Conservation (phyloP, 1,284 basidiomycete species). For the Microbotryum violaceum region DNA sequence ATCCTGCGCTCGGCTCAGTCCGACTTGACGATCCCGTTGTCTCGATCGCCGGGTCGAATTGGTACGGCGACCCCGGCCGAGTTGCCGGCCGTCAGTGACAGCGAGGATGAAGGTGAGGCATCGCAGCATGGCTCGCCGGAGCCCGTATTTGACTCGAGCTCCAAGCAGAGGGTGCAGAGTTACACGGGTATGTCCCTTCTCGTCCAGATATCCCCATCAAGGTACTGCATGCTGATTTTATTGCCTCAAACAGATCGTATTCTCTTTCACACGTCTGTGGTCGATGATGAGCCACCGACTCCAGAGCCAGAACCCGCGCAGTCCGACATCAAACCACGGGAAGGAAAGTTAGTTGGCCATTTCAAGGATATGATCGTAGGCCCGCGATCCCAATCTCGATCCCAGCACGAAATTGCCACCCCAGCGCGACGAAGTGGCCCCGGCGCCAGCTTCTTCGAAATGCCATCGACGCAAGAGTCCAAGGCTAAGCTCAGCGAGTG, state of each 20-base stretch:
- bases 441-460: too few species aligned
- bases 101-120: not conserved
- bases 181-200: constrained; percentile 22
- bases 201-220: not conserved
- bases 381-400: too few species aligned
- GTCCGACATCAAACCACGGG: not conserved
- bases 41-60: not conserved
- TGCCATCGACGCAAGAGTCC: too few species aligned
- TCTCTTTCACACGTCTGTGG: constrained; percentile 17
- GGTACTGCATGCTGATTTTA: not conserved
- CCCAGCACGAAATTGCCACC: too few species aligned
- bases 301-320: not conserved
- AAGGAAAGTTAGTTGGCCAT: too few species aligned
- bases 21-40: constrained; percentile 10
- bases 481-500: too few species aligned
- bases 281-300: not conserved
- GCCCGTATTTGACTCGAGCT: constrained; percentile 28
- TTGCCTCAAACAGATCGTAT: constrained; percentile 11
- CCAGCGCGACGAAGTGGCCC: too few species aligned
- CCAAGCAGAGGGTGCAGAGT: constrained; percentile 35
- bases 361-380: too few species aligned
- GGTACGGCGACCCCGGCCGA: not conserved
- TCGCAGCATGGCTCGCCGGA: constrained; percentile 1
- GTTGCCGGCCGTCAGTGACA: not conserved
- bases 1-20: constrained; percentile 14